Evolutionary conservation across 2,329 filamentous ascomycete genomes (phyloP).

Genomic region (Leptosphaerulina australis): DNA sequence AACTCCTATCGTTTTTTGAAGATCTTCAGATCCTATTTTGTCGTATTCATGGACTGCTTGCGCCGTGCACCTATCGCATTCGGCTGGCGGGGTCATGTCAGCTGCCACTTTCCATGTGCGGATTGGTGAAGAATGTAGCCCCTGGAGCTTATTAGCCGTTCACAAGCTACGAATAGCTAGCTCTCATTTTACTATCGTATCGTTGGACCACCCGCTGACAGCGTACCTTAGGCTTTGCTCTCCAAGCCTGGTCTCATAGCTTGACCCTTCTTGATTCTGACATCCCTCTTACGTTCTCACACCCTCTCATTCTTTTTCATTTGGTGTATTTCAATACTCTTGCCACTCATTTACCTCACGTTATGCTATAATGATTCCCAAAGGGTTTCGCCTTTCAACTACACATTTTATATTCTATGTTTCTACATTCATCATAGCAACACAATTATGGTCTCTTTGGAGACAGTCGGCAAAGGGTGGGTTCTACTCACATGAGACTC

Average conservation of each 20-base stretch:
- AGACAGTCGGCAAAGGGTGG: constrained; percentile 30
- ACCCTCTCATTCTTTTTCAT: constrained; percentile 7
- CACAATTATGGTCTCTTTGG: constrained; percentile 40
- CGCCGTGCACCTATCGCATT: constrained; percentile 26
- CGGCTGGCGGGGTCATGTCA: constrained; percentile 7
- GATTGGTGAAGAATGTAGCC: constrained; percentile 21
- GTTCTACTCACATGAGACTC: constrained; percentile 17
- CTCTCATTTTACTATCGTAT: constrained; percentile 23
- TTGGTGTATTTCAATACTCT: constrained; percentile 3
- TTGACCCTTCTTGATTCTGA: constrained; percentile 23
- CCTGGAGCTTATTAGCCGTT: constrained; percentile 24
- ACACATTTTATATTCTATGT: constrained; percentile 39
- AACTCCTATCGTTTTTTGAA: constrained; percentile 26
- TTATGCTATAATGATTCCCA: constrained; percentile 44
- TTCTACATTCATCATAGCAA: constrained; percentile 37
- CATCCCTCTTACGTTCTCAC: constrained; percentile 12
- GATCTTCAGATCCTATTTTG: constrained; percentile 23
- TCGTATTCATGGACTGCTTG: constrained; percentile 22
- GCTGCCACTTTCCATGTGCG: constrained; percentile 22
- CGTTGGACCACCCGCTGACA: constrained; percentile 10
- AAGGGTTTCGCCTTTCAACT: constrained; percentile 36
- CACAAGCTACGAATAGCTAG: constrained; percentile 24
- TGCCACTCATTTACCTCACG: constrained; percentile 21
- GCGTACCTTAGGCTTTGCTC: constrained; percentile 21
- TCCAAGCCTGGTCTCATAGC: constrained; percentile 26